Conservation (phyloP, 2,329 filamentous ascomycete species). For the Xylariales sp. region DNA sequence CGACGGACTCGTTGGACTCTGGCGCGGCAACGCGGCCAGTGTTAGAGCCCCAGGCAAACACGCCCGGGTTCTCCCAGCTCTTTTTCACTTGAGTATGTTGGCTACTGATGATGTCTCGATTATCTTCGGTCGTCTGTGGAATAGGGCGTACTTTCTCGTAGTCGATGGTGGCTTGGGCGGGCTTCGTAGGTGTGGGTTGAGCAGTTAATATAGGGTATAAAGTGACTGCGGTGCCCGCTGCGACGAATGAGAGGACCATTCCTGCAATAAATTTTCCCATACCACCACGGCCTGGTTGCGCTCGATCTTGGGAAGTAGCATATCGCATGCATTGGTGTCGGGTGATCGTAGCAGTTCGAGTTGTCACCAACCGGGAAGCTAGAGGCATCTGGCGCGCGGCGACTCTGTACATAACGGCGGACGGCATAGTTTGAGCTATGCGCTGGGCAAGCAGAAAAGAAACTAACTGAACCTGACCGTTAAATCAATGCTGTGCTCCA, state of each 20-base stretch:
- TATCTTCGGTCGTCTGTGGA: conserved; percentile 62
- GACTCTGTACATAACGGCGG: conserved; percentile 12
- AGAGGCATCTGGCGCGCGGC: conserved; percentile 15
- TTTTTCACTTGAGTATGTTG: conserved; percentile 85
- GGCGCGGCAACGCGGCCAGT: conserved; percentile 80
- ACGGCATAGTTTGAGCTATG: too few species aligned
- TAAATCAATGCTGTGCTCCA: too few species aligned
- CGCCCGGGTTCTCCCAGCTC: conserved; percentile 77
- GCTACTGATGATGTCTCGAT: conserved; percentile 71
- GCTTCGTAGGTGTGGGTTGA: conserved; percentile 16
- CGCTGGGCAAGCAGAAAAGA: too few species aligned
- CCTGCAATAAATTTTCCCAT: conserved; percentile 16
- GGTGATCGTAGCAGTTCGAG: not conserved
- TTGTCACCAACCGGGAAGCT: conserved; percentile 1
- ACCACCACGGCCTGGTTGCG: conserved; percentile 9
- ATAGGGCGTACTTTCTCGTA: conserved; percentile 64
- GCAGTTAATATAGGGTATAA: conserved; percentile 16
- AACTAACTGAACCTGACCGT: too few species aligned
- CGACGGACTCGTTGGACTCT: conserved; percentile 67
- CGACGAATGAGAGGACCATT: conserved; percentile 15
- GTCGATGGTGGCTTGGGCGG: conserved; percentile 47
- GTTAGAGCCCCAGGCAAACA: conserved; percentile 94
- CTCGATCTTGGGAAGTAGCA: conserved; percentile 12
- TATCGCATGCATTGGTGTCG: conserved; percentile 15
- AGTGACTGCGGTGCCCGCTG: conserved; percentile 18